Percentiles rank a stretch among this genome's conserved stretches.
Evolutionary conservation across 225 moss, liverwort and hornwort genomes (phyloP).

Genomic region (Bryum argenteum): DNA sequence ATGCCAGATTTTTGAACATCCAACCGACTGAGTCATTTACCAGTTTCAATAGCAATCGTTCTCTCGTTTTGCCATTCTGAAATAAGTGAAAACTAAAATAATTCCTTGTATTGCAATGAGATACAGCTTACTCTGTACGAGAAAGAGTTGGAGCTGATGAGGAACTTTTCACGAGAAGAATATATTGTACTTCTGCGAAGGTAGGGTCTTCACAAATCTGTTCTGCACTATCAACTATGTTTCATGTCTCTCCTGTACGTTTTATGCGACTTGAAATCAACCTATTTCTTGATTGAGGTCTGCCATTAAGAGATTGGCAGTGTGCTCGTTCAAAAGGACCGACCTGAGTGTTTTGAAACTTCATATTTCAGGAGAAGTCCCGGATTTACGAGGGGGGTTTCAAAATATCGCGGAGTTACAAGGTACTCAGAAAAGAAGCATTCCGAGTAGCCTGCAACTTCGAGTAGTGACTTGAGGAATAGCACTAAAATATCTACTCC

Average conservation of each 20-base stretch:
- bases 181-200: slow-evolving; percentile 55
- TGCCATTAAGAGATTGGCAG: background rate
- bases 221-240: background rate
- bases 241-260: slow-evolving; percentile 7
- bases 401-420: slow-evolving; percentile 68
- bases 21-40: background rate
- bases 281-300: background rate
- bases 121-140: slow-evolving; percentile 43
- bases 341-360: slow-evolving; percentile 16
- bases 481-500: background rate
- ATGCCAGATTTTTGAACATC: background rate
- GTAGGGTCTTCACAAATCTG: slow-evolving; percentile 21
- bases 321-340: background rate
- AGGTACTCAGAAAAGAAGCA: slow-evolving; percentile 33
- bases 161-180: slow-evolving; percentile 46
- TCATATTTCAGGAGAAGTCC: slow-evolving; percentile 50
- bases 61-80: background rate
- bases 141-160: slow-evolving; percentile 46
- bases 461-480: background rate
- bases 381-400: slow-evolving; percentile 62
- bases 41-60: slow-evolving; percentile 2
- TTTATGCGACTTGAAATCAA: background rate
- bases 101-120: slow-evolving; percentile 6
- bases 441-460: background rate
- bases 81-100: slow-evolving; percentile 16